Evolutionary conservation across 495 filamentous ascomycete genomes (phyloP), one percentile per base, ranked within the genome.

Genomic region (Xylaria flabelliformis): DNA sequence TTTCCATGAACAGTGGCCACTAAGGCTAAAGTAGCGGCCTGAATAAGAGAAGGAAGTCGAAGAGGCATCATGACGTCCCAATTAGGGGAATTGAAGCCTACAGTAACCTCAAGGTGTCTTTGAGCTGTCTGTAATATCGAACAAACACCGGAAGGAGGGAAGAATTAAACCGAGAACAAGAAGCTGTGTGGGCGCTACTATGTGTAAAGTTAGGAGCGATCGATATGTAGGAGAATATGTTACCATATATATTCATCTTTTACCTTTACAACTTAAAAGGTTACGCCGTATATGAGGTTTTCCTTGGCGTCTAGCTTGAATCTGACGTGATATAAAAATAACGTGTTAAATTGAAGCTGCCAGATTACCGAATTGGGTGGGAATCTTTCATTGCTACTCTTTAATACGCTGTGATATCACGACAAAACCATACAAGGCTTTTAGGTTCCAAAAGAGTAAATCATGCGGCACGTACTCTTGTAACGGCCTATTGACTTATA

Each of bases 221-320:
- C 39, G 8, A 39, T 2, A 19, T 63, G 61, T 1, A 17, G 10
- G 39, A 15, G 61, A 21, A 61, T 13, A 34, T 21, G 24, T 29
- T 44, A 4, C 5, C 9, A 63, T 63, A 63, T 65, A 64, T 44
- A 65, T 17, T 65, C 42, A 36, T 63, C 1, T 63, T 12, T 24
- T 9, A 24, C 36, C 36, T 10, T 56, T 5, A 32, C 26, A 17
- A 56, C 29, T 8, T 12, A 3, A 44, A 48, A 10, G 13, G 26
- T 19, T 65, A 50, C 42, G 42, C 42, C 42, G 41, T 65, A 50
- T 36, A 32, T 26, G 24, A 32, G 9, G 26, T 34, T 34, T 34
- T 26, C 63, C 42, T 17, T 63, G 21, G 34, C 12, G 19, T 44
- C 39, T 29, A 41, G 4, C 29, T 21, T 26, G 3, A 5, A 63